Base-by-base conservation (phyloP, 176 grass and related monocot genomes). In the Saccharum spontaneum region DNA sequence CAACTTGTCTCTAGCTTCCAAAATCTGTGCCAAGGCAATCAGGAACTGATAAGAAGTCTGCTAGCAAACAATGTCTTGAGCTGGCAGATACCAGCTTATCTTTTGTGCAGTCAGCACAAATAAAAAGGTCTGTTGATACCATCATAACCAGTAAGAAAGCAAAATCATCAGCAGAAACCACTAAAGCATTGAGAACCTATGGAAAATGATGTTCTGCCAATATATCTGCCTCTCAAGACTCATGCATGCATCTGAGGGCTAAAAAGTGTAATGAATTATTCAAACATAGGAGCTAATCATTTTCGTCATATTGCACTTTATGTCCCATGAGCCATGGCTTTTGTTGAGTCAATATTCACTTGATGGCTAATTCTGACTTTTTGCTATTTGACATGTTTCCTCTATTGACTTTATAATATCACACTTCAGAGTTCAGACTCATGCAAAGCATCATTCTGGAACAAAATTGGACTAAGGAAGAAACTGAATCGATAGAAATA, bases 1-100 rank as follows among this genome's bases (percentile, higher is more conserved):
- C 17, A 92, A 82, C 40, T 80, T 83, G 34, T 65, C 86, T 86
- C 88, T 94, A 43, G 88, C 86, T 79, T 92, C 90, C 24, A 92
- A 80, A 79, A 94, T 91, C 92, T 94, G 83, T 67, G 78, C 40
- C 79, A 83, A 83, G 63, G 81, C 30, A 87, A 87, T 10, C 40
- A 78, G 50, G 3, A 61, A 23, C 39, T 72, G 26, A 59, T 52
- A 79, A 67, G 80, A 82, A 86, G n/a, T 78, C 73, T 45, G 43
- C 41, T 44, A 85, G 66, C 30, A 79, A 80, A 69, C 45, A 73
- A 77, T 82, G 23, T 16, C 71, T 69, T 83, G 7, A 39, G 41
- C 36, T 83, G 49, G n/a, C 6, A 64, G 30, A 16, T 52, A 78
- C 5, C 24, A 77, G 26, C 31, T 26, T 54, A 34, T 61, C 15